Conservation (phyloP, 2,329 filamentous ascomycete species). For the Botryotinia calthae region DNA sequence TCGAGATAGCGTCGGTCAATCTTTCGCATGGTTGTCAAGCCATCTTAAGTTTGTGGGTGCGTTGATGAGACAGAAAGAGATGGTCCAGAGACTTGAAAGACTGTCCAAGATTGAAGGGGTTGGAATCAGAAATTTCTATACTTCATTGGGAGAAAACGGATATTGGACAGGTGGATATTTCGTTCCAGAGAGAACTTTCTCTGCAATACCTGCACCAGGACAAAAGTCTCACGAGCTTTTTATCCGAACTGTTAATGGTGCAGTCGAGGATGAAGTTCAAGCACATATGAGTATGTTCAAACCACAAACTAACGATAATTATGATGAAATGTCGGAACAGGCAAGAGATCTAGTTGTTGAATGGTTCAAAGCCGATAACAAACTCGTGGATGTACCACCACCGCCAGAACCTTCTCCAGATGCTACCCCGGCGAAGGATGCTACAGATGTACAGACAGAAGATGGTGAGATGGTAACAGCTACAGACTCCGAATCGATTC, state of each 20-base stretch:
- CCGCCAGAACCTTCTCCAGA: neutral
- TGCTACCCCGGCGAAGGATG: neutral
- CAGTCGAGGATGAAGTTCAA: constrained; percentile 33
- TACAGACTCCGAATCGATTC: constrained; percentile 7
- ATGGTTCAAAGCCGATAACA: constrained; percentile 23
- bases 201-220: constrained; percentile 56
- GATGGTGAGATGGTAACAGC: neutral
- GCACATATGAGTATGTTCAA: constrained; percentile 36
- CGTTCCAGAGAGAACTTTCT: constrained; percentile 73
- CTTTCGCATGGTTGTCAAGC: constrained; percentile 74
- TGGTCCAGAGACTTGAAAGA: constrained; percentile 64
- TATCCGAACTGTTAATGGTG: constrained; percentile 26
- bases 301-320: constrained; percentile 29
- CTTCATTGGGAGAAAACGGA: constrained; percentile 69
- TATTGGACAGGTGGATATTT: constrained; percentile 59
- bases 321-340: constrained; percentile 27
- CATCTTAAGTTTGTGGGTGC: constrained; percentile 86
- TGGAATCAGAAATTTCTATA: constrained; percentile 74
- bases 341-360: constrained; percentile 24
- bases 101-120: constrained; percentile 61
- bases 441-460: neutral
- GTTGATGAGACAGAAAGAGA: constrained; percentile 69
- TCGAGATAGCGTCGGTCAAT: constrained; percentile 59
- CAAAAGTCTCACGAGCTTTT: constrained; percentile 25
- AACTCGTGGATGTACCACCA: constrained; percentile 13